Conservation (phyloP, 768 basidiomycete genomes). For the Lentinula detonsa region DNA sequence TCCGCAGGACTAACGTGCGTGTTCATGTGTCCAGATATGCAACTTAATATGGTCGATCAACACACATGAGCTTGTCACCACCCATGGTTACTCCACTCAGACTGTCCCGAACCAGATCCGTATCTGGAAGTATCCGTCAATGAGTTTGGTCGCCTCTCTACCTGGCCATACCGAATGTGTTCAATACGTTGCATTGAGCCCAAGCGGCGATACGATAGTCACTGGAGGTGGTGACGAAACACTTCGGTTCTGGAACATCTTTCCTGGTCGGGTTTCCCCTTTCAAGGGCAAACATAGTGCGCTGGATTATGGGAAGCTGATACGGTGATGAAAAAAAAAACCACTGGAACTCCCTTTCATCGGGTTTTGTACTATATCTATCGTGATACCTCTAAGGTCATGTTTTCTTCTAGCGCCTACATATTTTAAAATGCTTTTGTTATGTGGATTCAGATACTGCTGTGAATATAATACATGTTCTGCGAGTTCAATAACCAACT, state of each 20-base stretch:
- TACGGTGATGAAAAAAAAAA: neutral
- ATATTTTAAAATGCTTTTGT: too few relatives aligned
- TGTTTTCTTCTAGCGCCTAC: too few relatives aligned
- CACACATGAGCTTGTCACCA: conserved; percentile 73
- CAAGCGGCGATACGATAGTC: conserved; percentile 73
- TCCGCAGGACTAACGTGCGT: neutral
- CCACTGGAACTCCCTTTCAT: neutral
- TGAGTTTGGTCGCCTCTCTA: conserved; percentile 67
- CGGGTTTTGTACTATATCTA: neutral
- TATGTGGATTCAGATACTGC: too few relatives aligned
- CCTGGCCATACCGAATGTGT: conserved; percentile 71
- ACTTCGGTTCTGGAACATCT: conserved; percentile 74
- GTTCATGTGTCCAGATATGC: conserved; percentile 44
- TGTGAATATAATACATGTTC: too few relatives aligned
- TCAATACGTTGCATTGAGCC: conserved; percentile 67
- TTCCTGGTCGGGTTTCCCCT: conserved; percentile 33
- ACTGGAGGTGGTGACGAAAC: conserved; percentile 80
- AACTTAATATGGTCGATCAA: conserved; percentile 72
- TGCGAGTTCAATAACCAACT: too few relatives aligned
- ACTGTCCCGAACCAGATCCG: conserved; percentile 69
- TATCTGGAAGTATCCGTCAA: conserved; percentile 66
- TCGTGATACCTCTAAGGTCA: too few relatives aligned
- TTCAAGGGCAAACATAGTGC: conserved; percentile 19
- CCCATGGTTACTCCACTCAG: conserved; percentile 69
- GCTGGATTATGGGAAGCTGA: conserved; percentile 37